Conservation (phyloP, 2,329 filamentous ascomycete species). For the Fusarium austroafricanum region DNA sequence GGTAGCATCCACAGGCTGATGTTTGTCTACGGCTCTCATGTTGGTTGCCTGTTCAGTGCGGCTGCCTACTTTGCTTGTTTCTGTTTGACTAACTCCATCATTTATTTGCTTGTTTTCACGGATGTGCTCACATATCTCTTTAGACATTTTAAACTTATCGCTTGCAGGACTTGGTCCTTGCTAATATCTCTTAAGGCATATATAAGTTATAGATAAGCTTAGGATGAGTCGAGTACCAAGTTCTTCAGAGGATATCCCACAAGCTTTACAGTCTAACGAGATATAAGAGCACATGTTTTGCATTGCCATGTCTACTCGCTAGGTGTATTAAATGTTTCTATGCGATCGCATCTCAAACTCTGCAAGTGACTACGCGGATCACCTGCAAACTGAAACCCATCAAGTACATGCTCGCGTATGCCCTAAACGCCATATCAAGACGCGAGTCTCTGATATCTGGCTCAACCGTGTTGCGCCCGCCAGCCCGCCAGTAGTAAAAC, state of each 20-base stretch:
- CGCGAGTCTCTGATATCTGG: constrained; percentile 41
- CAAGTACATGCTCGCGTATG: constrained; percentile 28
- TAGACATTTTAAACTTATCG: too few relatives aligned
- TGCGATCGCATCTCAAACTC: constrained; percentile 15
- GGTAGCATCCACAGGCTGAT: neutral
- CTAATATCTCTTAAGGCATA: too few relatives aligned
- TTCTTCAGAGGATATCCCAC: too few relatives aligned
- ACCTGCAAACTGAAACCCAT: constrained; percentile 3
- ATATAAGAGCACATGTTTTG: neutral
- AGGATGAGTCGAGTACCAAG: too few relatives aligned
- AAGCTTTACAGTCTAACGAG: too few relatives aligned
- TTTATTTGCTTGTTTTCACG: neutral
- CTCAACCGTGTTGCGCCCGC: constrained; percentile 35
- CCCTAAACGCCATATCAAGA: constrained; percentile 43
- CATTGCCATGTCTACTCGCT: constrained; percentile 9
- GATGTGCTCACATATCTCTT: neutral
- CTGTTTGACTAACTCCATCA: neutral
- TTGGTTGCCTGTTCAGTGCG: neutral
- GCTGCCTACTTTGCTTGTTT: constrained; percentile 2
- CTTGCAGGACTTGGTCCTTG: too few relatives aligned
- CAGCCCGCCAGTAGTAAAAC: constrained; percentile 20
- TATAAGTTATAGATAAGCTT: too few relatives aligned
- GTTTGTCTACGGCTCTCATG: constrained; percentile 3
- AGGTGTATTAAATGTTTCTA: constrained; percentile 26
- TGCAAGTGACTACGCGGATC: constrained; percentile 12